phyloP scores from a whole-genome alignment of 2,329 filamentous ascomycete species.

The Apiospora pterosperma region DNA sequence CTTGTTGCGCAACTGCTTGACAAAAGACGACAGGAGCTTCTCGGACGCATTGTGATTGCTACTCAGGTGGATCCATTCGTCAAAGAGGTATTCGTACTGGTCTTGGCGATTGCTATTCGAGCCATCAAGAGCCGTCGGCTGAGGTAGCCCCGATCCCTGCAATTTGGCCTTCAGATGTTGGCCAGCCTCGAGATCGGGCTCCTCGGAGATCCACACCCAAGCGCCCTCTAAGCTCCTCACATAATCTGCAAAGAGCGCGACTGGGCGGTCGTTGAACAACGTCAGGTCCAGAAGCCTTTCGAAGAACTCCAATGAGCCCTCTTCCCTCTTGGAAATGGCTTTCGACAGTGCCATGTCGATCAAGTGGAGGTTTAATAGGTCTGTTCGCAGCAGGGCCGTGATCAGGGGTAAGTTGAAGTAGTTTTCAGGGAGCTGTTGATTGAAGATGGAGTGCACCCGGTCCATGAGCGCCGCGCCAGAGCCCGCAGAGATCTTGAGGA shows the following conservation, averaged over 20 bases:
- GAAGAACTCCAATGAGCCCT: constrained; percentile 74
- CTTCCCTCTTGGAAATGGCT: constrained; percentile 67
- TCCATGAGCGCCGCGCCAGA: constrained; percentile 48
- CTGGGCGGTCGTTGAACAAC: constrained; percentile 72
- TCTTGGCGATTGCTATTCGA: constrained; percentile 63
- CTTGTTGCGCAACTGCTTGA: constrained; percentile 76
- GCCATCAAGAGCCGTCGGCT: constrained; percentile 45
- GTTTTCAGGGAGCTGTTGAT: constrained; percentile 51
- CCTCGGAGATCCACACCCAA: constrained; percentile 75
- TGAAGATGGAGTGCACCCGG: constrained; percentile 54
- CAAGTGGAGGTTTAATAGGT: constrained; percentile 59
- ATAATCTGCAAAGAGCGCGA: constrained; percentile 81
- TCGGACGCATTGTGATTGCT: constrained; percentile 74
- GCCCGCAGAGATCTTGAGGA: constrained; percentile 52
- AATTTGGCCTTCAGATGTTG: constrained; percentile 69
- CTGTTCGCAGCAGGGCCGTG: constrained; percentile 54
- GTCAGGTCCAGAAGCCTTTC: constrained; percentile 75
- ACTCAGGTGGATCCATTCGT: constrained; percentile 86
- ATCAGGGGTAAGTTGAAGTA: constrained; percentile 58
- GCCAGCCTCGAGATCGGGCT: constrained; percentile 60
- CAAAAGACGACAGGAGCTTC: constrained; percentile 69
- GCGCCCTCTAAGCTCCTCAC: constrained; percentile 77
- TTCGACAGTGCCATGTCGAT: constrained; percentile 72
- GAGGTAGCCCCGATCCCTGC: constrained; percentile 36
- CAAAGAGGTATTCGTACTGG: constrained; percentile 91